phyloP scores from a whole-genome alignment of 164 flowering plant genomes.

The Chloranthus sessilifolius region DNA sequence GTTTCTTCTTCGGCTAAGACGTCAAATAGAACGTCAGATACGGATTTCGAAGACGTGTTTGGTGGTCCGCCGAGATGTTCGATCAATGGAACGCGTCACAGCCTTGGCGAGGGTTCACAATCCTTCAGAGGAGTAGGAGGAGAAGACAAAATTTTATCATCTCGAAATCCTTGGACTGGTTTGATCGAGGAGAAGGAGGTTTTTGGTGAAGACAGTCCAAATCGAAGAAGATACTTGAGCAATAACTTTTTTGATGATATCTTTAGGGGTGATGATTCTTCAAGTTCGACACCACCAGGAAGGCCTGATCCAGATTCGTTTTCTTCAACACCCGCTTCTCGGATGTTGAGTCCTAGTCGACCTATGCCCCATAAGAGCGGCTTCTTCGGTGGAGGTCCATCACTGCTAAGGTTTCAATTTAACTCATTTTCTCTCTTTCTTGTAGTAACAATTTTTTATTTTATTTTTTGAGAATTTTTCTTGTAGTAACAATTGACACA shows the following conservation, averaged over 20 bases:
- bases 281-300: slow-evolving; percentile 28
- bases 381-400: slow-evolving; percentile 22
- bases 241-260: slow-evolving; percentile 74
- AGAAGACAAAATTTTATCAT: slow-evolving; percentile 8
- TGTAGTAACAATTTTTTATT: not conserved
- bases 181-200: slow-evolving; percentile 69
- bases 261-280: slow-evolving; percentile 40
- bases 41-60: slow-evolving; percentile 82
- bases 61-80: slow-evolving; percentile 95
- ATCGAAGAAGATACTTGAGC: slow-evolving; percentile 33
- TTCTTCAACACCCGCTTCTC: slow-evolving; percentile 40
- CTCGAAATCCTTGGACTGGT: slow-evolving; percentile 26
- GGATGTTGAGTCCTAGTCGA: slow-evolving; percentile 45
- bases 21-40: slow-evolving; percentile 28
- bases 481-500: no score
- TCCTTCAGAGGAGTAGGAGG: slow-evolving; percentile 17
- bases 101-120: slow-evolving; percentile 20
- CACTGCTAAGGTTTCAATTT: slow-evolving; percentile 34
- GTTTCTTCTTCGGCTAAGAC: slow-evolving; percentile 16
- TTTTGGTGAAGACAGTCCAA: slow-evolving; percentile 52
- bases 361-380: slow-evolving; percentile 35
- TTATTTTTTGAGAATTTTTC: no score
- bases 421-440: no score
- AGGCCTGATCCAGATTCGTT: slow-evolving; percentile 25
- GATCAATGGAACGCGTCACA: slow-evolving; percentile 30